A percentile compares a stretch with the other conserved stretches of the same genome.
Conservation (phyloP, 1,284 basidiomycete genomes). For the Microbotryum intermedium region DNA sequence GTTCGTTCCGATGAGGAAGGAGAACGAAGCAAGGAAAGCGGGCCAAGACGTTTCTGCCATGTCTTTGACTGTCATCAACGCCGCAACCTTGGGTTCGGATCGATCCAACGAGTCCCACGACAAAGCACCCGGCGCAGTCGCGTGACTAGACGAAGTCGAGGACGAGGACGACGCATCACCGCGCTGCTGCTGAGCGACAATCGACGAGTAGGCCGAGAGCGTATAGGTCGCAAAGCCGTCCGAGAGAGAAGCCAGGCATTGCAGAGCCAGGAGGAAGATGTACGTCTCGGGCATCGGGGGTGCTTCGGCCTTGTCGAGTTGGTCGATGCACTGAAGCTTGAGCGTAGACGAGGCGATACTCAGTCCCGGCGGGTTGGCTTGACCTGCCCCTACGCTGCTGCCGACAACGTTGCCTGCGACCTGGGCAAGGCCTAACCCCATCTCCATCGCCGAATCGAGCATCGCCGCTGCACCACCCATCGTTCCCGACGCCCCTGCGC, state of each 20-base stretch:
- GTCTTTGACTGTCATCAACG: constrained; percentile 54
- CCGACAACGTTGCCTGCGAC: constrained; percentile 61
- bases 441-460: constrained; percentile 72
- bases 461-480: constrained; percentile 48
- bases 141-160: no score
- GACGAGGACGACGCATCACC: background rate
- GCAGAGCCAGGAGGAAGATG: constrained; percentile 79
- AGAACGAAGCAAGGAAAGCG: constrained; percentile 74
- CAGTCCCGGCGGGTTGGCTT: constrained; percentile 59
- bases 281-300: constrained; percentile 87
- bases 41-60: constrained; percentile 87
- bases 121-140: no score
- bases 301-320: constrained; percentile 89
- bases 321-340: constrained; percentile 64
- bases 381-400: constrained; percentile 51
- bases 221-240: constrained; percentile 74
- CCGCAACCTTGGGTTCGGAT: constrained; percentile 37
- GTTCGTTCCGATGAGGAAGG: constrained; percentile 80
- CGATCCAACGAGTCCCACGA: background rate
- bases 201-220: constrained; percentile 50
- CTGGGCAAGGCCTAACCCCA: constrained; percentile 52
- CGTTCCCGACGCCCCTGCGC: background rate
- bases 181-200: constrained; percentile 49
- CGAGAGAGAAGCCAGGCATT: constrained; percentile 76
- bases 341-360: constrained; percentile 11